phyloP scores from a whole-genome alignment of 1,284 basidiomycete genomes.

The Cryptococcus maquisensis region DNA sequence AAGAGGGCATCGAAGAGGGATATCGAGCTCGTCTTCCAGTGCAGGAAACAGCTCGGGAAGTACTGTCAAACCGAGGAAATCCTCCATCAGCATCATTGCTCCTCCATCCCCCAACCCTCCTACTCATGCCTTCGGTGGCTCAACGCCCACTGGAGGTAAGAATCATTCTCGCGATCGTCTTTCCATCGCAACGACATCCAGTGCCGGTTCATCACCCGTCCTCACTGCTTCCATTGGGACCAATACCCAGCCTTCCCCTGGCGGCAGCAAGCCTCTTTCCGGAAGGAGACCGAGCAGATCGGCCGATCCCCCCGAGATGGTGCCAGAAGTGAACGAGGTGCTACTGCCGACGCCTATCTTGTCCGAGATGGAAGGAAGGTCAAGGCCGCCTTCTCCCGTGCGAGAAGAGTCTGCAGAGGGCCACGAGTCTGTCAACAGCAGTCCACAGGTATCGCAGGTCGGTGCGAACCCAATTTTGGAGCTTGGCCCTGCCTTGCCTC shows the following conservation, averaged over 20 bases:
- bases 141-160: neutral
- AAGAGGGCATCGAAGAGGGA: conserved; percentile 32
- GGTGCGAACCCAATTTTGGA: neutral
- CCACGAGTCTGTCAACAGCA: neutral
- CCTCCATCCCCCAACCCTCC: neutral
- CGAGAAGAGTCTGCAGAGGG: conserved; percentile 24
- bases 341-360: neutral
- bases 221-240: conserved; percentile 3
- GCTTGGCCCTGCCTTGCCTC: neutral
- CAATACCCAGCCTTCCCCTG: conserved; percentile 11
- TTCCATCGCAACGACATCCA: conserved; percentile 21
- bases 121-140: neutral
- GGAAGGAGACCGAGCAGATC: conserved; percentile 27
- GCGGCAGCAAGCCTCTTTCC: conserved; percentile 2
- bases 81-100: conserved; percentile 9
- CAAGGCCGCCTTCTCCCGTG: conserved; percentile 36
- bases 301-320: conserved; percentile 30
- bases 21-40: conserved; percentile 35
- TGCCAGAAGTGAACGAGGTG: conserved; percentile 20
- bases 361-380: conserved; percentile 1
- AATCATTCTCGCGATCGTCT: conserved; percentile 14
- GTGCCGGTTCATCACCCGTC: conserved; percentile 10
- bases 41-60: conserved; percentile 6
- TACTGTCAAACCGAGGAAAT: conserved; percentile 9
- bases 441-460: neutral